Evolutionary conservation across 2,329 filamentous ascomycete species (phyloP), one percentile per base, ranked within the genome.

Genomic region (Alternaria sp.): DNA sequence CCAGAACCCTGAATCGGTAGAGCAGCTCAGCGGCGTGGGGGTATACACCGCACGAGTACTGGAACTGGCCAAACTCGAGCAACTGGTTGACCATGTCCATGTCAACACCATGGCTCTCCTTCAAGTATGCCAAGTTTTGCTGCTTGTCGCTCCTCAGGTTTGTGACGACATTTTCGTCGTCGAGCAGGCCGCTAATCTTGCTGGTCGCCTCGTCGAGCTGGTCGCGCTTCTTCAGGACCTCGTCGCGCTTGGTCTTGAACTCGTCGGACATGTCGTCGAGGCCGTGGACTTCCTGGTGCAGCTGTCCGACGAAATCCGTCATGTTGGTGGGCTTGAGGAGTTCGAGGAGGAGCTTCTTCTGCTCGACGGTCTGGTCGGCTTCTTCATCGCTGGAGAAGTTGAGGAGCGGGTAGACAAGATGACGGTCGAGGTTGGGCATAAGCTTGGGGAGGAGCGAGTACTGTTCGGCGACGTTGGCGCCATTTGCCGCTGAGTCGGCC

Each of bases 281-380:
- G 72, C 90, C 86, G 84, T 98, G 89, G 69, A 99, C 88, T 76
- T 97, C 92, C 79, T 92, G 91, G 85, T 97, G 93, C 70, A 99
- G 85, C 75, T 90, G 92, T 76, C 94, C 94, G 56, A 98, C 92
- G 80, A 97, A 99, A 82, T 99, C 95, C 75, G 91, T 95, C 95
- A 99, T 99, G 86, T 98, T 97, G 76, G 95, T 98, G 80, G 93
- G 90, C 84, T 97, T 94, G 71, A 99, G 89, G 60, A 99, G 89
- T 82, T 94, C 90, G 81, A 94, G 97, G 82, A 97, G 97, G 73
- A 93, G 89, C 78, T 91, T 88, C 66, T 90, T 90, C 73, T 97
- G 90, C 79, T 94, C 90, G 74, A 85, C 85, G 57, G 87, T 82
- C 81, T 86, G 74, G 86, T 93, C 91, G 79, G 93, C 90, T 69